These are phyloP conservation scores for Curvularia sp. DNA, from an alignment of 2,329 filamentous ascomycete species.

Conservation along the genomic window DNA sequence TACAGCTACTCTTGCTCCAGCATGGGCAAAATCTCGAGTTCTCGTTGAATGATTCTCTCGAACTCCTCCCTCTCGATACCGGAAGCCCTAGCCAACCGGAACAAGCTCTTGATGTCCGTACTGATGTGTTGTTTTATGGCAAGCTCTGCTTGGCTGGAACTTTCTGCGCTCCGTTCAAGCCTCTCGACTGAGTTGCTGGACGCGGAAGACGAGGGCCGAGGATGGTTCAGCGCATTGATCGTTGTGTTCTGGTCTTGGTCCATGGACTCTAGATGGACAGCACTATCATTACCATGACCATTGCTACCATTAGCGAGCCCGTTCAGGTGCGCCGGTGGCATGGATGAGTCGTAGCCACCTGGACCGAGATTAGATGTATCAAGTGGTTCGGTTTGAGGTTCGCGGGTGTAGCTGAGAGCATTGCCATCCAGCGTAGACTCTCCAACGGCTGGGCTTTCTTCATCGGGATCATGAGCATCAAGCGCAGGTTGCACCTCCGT, in stretches of 20 bases:
- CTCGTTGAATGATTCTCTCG: slow-evolving; percentile 71
- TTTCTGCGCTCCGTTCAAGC: slow-evolving; percentile 63
- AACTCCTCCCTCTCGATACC: slow-evolving; percentile 80
- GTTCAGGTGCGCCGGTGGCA: slow-evolving; percentile 33
- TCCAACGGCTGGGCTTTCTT: slow-evolving; percentile 58
- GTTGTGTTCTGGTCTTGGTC: slow-evolving; percentile 31
- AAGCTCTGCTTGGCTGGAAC: slow-evolving; percentile 70
- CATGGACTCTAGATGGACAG: slow-evolving; percentile 32
- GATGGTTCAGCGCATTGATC: slow-evolving; percentile 43
- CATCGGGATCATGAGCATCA: slow-evolving; percentile 82
- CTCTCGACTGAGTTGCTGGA: slow-evolving; percentile 63
- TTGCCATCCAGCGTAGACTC: slow-evolving; percentile 64
- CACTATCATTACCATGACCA: slow-evolving; percentile 21
- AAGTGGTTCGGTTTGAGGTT: slow-evolving; percentile 54
- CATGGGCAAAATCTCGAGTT: slow-evolving; percentile 73
- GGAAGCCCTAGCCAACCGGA: slow-evolving; percentile 70
- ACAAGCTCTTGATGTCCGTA: slow-evolving; percentile 78
- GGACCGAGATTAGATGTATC: slow-evolving; percentile 48
- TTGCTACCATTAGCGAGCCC: slow-evolving; percentile 10
- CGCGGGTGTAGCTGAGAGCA: slow-evolving; percentile 52
- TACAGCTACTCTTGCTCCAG: slow-evolving; percentile 64
- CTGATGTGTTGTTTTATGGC: slow-evolving; percentile 81
- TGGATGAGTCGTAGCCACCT: slow-evolving; percentile 41
- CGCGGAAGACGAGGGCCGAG: slow-evolving; percentile 50
- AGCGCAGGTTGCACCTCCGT: slow-evolving; percentile 77